Base-by-base conservation (phyloP, 495 filamentous ascomycete species). In the Chaetomium fimeti region DNA sequence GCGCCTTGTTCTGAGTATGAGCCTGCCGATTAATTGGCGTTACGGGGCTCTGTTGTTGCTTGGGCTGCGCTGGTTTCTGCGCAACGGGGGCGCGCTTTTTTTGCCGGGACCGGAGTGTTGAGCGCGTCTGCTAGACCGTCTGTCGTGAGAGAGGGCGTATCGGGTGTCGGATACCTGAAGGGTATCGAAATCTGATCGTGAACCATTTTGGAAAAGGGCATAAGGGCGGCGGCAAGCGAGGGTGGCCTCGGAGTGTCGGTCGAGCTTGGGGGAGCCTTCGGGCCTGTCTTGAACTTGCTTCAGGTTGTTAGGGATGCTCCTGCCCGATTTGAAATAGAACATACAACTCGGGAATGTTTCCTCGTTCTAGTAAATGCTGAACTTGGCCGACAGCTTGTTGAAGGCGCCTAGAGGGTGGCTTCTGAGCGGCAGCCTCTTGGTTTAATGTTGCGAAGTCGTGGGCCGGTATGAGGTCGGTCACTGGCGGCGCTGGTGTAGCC, bases 331-430 rank as follows among this genome's bases (percentile, higher is more conserved):
- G 18, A 47, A 57, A 54, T 15, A 28, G 32, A 40, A 68, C 88
- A 76, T 81, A 92, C 89, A 87, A 90, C 74, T 92, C 82, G 20
- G 90, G 88, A 66, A 91, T 76, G 45, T 87, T 84, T 47, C 85
- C 83, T 12, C 83, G 84, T 71, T 87, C 84, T 60, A 92, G 75
- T 60, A 91, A 79, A 65, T 87, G 85, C 67, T 90, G 87, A 52
- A 94, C 77, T 67, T 90, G 86, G 70, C 85, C 77, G 48, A 89
- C 81, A 25, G 76, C 82, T 64, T 74, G 78, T 63, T 79, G 81
- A 29, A 78, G 70, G 69, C 73, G 76, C 71, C 68, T 78, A 38
- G 75, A 77, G 29, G 47, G 70, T 67, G 43, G 70, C 18, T 72
- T 71, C 7, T 77, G 68, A 18, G 69, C 70, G 57, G 70, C 62